These are phyloP conservation scores for Sarocladium brachiariae DNA, from an alignment of 2,329 filamentous ascomycete species.

Conservation along the genomic window DNA sequence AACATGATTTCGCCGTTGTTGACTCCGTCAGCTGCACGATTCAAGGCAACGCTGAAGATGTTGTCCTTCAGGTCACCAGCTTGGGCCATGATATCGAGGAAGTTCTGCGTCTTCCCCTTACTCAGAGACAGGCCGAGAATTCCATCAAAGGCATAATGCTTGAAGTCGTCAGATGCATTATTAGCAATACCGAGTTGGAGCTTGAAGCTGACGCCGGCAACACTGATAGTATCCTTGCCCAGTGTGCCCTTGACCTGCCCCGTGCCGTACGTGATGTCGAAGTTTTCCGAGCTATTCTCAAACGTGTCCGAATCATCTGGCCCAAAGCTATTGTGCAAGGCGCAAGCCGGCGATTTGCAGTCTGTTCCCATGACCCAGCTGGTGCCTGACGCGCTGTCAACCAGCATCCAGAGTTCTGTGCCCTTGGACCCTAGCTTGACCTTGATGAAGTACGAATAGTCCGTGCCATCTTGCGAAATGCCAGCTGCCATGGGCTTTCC, in stretches of 20 bases:
- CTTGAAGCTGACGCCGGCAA: conserved; percentile 58
- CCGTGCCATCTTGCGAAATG: conserved; percentile 57
- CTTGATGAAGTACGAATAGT: conserved; percentile 59
- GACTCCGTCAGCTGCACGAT: conserved; percentile 55
- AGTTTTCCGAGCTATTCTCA: conserved; percentile 43
- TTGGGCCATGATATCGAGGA: conserved; percentile 55
- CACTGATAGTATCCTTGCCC: conserved; percentile 57
- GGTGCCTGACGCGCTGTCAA: conserved; percentile 62
- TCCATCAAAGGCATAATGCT: conserved; percentile 76
- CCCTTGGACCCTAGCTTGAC: conserved; percentile 48
- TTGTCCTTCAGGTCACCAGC: conserved; percentile 53
- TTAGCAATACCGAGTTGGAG: conserved; percentile 68
- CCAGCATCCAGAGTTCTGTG: conserved; percentile 52
- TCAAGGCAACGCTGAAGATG: conserved; percentile 65
- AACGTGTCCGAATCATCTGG: conserved; percentile 58
- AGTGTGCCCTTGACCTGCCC: conserved; percentile 64
- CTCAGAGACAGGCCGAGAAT: conserved; percentile 72
- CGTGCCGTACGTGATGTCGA: conserved; percentile 68
- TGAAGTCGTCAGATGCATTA: conserved; percentile 66
- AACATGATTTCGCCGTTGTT: conserved; percentile 75
- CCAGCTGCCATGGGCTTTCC: conserved; percentile 42
- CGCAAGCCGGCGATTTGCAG: conserved; percentile 62
- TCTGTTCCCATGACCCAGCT: conserved; percentile 76
- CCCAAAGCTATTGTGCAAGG: conserved; percentile 64
- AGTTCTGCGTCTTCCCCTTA: conserved; percentile 53